Base-by-base conservation (phyloP, 2,329 filamentous ascomycete species). In the Pestalotiopsis fici region DNA sequence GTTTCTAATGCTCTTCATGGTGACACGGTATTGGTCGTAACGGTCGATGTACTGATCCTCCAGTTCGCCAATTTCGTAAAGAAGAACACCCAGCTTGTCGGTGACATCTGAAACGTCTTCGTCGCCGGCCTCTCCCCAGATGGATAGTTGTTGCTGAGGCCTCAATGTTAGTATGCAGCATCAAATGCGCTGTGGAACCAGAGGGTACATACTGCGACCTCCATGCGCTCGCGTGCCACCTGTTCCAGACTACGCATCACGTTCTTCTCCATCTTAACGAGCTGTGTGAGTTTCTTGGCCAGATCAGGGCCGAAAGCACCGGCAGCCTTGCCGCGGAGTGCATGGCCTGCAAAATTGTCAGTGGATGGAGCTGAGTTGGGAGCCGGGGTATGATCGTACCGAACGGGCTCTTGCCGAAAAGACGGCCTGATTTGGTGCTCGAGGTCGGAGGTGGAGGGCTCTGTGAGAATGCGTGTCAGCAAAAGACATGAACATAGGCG, bases 201-300 rank as follows among this genome's bases (percentile, higher is more conserved):
- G n/a, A 21, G 13, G 11, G n/a, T 64, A 87, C 93, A 77, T 92
- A 97, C 94, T 77, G 96, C 96, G 73, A 98, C 95, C 77, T 98
- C 96, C 94, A 98, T 98, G 75, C 96, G 91, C 86, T 99, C 96
- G 77, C 94, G 91, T 59, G 94, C 94, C 65, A 98, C 96, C 62
- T 94, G 87, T 80, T 99, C 96, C 87, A 98, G 91, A 80, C 94
- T 98, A 81, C 96, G 94, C 96, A 99, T 99, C 67, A 98, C 93
- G 79, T 99, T 98, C 90, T 99, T 99, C 85, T 99, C 96, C 96
- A 99, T 99, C 89, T 99, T 99, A 71, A 99, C 96, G 65, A 99
- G 89, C 84, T 97, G 93, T 54, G 95, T 94, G 70, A 99, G 91
- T 88, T 99, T 99, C 88, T 97, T 98, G 68, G 96, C 92, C 68